A percentile compares a stretch with the other conserved stretches of the same genome.
These are phyloP conservation scores for Mycena venus DNA, from an alignment of 768 basidiomycete species.

Conservation along the genomic window DNA sequence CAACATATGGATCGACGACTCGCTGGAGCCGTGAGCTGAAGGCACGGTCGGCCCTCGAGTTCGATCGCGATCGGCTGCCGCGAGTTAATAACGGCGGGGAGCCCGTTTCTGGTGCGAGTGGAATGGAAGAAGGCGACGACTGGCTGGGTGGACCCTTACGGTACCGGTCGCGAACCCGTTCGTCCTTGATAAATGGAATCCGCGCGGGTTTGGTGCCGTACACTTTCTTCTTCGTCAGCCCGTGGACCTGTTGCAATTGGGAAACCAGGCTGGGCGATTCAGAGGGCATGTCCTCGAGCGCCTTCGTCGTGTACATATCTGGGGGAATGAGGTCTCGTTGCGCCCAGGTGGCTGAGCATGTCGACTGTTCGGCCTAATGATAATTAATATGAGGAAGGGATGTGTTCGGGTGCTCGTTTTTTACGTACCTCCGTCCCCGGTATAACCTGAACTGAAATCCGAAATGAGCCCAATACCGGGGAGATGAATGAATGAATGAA, in stretches of 20 bases:
- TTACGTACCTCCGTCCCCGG: conserved; percentile 8
- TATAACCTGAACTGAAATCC: background rate
- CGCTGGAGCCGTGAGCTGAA: conserved; percentile 10
- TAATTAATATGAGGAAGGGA: background rate
- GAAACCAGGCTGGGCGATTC: conserved; percentile 67
- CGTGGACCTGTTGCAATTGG: conserved; percentile 76
- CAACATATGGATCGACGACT: conserved; percentile 1
- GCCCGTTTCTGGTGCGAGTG: conserved; percentile 39
- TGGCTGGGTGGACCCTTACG: conserved; percentile 46
- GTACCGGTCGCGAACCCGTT: conserved; percentile 53
- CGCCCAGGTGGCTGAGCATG: background rate
- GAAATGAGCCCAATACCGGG: background rate
- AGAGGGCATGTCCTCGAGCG: conserved; percentile 37
- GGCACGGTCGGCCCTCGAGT: conserved; percentile 5
- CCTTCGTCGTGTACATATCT: conserved; percentile 19
- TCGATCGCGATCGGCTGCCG: background rate
- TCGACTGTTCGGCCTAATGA: background rate
- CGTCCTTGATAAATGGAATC: conserved; percentile 68
- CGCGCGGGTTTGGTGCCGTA: conserved; percentile 66
- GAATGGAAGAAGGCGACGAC: conserved; percentile 41
- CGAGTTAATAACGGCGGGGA: conserved; percentile 42
- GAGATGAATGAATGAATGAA: background rate
- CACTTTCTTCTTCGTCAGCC: conserved; percentile 78
- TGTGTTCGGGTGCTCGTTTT: background rate
- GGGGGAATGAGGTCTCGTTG: background rate